phyloP scores from a whole-genome alignment of 768 basidiomycete species.

The Tylopilus subfusipes region DNA sequence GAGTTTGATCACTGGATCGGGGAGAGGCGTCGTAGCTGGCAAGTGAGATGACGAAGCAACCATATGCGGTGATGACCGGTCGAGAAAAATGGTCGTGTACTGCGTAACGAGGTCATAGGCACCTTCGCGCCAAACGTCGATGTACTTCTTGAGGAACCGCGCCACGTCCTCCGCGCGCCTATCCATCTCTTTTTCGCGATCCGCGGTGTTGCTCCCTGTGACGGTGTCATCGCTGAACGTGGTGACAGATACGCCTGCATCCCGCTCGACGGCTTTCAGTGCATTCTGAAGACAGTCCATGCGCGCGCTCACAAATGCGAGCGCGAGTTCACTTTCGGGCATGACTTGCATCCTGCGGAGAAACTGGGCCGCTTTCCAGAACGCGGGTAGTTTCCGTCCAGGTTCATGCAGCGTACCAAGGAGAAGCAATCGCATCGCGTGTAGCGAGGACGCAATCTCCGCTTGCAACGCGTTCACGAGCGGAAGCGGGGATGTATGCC shows the following conservation, averaged over 20 bases:
- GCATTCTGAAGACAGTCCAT: constrained; percentile 58
- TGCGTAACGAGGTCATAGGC: constrained; percentile 91
- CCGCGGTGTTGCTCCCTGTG: constrained; percentile 22
- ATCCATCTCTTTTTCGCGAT: constrained; percentile 46
- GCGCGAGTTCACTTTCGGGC: constrained; percentile 73
- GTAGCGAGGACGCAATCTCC: constrained; percentile 64
- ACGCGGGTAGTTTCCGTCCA: constrained; percentile 75
- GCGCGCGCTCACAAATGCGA: constrained; percentile 78
- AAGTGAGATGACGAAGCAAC: constrained; percentile 18
- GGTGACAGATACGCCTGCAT: constrained; percentile 35
- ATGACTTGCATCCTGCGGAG: constrained; percentile 76
- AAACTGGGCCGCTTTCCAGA: constrained; percentile 89
- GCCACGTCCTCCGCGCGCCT: constrained; percentile 68
- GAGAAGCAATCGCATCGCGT: constrained; percentile 71
- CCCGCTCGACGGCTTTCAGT: constrained; percentile 50
- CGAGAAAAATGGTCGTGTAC: constrained; percentile 85
- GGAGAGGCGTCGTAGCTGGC: constrained; percentile 17
- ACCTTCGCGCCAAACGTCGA: constrained; percentile 89
- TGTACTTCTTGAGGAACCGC: constrained; percentile 78
- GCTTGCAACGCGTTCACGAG: constrained; percentile 51
- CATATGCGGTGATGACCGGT: constrained; percentile 44
- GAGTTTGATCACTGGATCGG: constrained; percentile 27
- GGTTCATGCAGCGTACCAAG: constrained; percentile 77
- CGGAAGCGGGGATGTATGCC: constrained; percentile 17
- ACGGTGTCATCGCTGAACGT: constrained; percentile 12